Base-by-base conservation (phyloP, 768 basidiomycete genomes). In the Leucocoprinus sp. region DNA sequence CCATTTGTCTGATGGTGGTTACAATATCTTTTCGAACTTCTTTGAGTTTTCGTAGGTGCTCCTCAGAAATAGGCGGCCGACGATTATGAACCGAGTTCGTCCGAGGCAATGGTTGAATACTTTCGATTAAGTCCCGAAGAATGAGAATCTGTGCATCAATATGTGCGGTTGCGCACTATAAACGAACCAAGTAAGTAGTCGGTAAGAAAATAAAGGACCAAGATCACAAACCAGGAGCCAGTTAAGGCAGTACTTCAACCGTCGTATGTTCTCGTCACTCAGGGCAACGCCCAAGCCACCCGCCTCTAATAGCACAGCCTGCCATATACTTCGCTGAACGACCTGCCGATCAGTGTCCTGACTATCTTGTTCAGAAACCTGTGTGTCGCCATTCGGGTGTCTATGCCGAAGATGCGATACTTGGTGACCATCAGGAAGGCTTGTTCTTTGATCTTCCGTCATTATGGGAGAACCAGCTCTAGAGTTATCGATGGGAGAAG, bases 191-290 rank as follows among this genome's bases (percentile, higher is more conserved):
- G 28, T 34, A 14, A 37, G 40, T 12, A 43, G 43, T 31, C 14
- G 42, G 37, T 12, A 40, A 34, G 29, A n/a, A 1, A 26, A 24
- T 26, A 21, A 8, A 38, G 42, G 22, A 52, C 22, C n/a, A 21
- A 38, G 40, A 34, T 17, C 4, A 68, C 76, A 18, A 21, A 89
- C 88, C 70, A 87, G 83, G 14, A 95, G 68, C 89, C 90, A 93
- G 47, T 88, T 78, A 22, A 95, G 59, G 62, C 87, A 91, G 57
- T 93, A 93, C 58, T 81, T 80, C 31, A 95, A 63, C 43, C 85
- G 70, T 45, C 86, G 71, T 84, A 95, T 86, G 56, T 82, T 91
- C 61, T 93, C 92, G 51, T 93, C 90, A 60, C 89, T 91, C 24
- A 93, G 69, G 6, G 92, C 91, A 0, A 87, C 89, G 47, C 89